Evolutionary conservation across 495 filamentous ascomycete genomes (phyloP).

Genomic region (Collariella sp.): DNA sequence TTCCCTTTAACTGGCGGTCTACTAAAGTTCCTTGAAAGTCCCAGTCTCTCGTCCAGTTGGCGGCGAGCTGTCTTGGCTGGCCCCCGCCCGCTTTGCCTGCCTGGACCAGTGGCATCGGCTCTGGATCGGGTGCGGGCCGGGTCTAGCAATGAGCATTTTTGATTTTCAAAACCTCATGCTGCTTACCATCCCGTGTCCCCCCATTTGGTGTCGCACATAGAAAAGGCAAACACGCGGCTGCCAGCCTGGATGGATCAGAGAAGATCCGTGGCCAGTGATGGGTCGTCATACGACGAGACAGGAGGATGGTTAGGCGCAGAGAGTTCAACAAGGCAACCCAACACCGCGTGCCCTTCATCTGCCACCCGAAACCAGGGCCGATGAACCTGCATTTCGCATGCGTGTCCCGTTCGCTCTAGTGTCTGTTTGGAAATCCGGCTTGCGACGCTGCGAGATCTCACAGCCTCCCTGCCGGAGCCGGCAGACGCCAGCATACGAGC

Average conservation of each 20-base stretch:
- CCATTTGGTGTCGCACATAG: not conserved
- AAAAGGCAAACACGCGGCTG: constrained; percentile 3
- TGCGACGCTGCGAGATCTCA: not conserved
- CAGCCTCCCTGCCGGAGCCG: not conserved
- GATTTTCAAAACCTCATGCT: not conserved
- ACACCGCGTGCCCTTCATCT: constrained; percentile 1
- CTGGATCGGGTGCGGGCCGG: not conserved
- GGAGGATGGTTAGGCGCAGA: constrained; percentile 12
- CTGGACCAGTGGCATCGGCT: not conserved
- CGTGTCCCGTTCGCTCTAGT: not conserved
- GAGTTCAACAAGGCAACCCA: constrained; percentile 7
- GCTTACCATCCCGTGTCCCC: not conserved
- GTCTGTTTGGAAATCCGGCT: not conserved
- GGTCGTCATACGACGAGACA: not conserved
- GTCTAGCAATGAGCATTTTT: not conserved
- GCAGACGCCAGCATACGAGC: not conserved
- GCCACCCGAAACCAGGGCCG: not conserved
- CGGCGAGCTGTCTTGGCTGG: not conserved
- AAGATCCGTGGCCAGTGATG: constrained; percentile 2
- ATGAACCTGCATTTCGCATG: not conserved
- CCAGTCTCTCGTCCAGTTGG: not conserved
- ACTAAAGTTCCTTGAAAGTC: no score
- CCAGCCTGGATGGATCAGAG: not conserved
- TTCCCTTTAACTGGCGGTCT: no score
- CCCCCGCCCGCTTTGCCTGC: not conserved